Percentiles rank a stretch among this genome's conserved stretches.
These are phyloP conservation scores for Albatrellus ellisii DNA, from an alignment of 768 basidiomycete genomes.

Conservation along the genomic window DNA sequence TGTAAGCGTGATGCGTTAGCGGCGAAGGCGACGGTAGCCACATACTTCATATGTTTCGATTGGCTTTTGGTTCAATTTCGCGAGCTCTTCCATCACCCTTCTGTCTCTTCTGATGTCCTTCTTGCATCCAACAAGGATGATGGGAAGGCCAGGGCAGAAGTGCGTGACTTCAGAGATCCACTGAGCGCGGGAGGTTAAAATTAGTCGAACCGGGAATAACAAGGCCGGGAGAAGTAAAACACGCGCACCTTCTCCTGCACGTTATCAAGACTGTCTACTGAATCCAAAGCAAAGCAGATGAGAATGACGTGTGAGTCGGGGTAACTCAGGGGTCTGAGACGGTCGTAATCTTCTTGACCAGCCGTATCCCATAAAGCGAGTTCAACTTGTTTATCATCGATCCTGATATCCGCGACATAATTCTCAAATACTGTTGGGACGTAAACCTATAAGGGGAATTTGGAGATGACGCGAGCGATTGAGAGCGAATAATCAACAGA, in stretches of 20 bases:
- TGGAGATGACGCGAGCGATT: background rate
- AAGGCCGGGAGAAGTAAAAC: background rate
- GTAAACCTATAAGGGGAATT: slow-evolving; percentile 56
- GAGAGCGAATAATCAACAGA: background rate
- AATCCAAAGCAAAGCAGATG: slow-evolving; percentile 98
- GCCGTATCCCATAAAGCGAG: slow-evolving; percentile 99
- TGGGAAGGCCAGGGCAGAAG: slow-evolving; percentile 87
- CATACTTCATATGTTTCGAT: slow-evolving; percentile 86
- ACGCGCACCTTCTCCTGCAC: slow-evolving; percentile 93
- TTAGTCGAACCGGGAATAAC: slow-evolving; percentile 1
- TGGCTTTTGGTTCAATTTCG: slow-evolving; percentile 89
- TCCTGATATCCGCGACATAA: slow-evolving; percentile 98
- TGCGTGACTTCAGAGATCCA: slow-evolving; percentile 99
- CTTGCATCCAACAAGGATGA: slow-evolving; percentile 98
- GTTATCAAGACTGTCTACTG: slow-evolving; percentile 96
- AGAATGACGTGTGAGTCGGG: slow-evolving; percentile 99
- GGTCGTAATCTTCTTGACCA: slow-evolving; percentile 98
- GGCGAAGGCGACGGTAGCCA: background rate
- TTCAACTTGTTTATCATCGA: slow-evolving; percentile 97
- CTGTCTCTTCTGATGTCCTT: slow-evolving; percentile 94
- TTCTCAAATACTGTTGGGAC: slow-evolving; percentile 99
- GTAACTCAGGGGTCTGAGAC: slow-evolving; percentile 93
- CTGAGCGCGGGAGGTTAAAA: slow-evolving; percentile 28
- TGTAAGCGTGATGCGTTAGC: background rate
- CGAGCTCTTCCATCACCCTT: slow-evolving; percentile 86